These are phyloP conservation scores for Artemisia tridentata DNA, from an alignment of 129 eudicot genomes.

Conservation along the genomic window DNA sequence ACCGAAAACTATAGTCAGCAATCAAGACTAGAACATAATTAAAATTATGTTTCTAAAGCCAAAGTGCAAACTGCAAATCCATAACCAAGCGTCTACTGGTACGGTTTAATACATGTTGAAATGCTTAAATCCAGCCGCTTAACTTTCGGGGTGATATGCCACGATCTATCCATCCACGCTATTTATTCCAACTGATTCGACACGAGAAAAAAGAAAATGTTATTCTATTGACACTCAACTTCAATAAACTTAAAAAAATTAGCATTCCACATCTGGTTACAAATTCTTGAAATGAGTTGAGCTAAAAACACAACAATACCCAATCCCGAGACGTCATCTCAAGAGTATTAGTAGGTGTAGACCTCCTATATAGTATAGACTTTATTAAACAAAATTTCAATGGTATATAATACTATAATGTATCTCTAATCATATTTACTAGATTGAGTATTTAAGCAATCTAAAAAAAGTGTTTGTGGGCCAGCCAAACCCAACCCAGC, in stretches of 20 bases:
- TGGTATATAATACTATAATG: too few relatives aligned
- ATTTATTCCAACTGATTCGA: constrained; percentile 18
- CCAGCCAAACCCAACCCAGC: too few relatives aligned
- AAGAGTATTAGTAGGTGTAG: too few relatives aligned
- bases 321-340: too few relatives aligned
- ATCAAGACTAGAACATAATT: constrained; percentile 14
- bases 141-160: constrained; percentile 8
- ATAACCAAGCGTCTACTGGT: constrained; percentile 5
- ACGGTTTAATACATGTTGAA: constrained; percentile 7
- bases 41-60: constrained; percentile 16
- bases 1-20: constrained; percentile 5
- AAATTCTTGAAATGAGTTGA: too few relatives aligned
- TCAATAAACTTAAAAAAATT: not conserved
- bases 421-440: too few relatives aligned
- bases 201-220: not conserved
- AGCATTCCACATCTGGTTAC: not conserved
- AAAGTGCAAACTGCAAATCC: not conserved
- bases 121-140: constrained; percentile 11
- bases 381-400: too few relatives aligned
- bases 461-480: too few relatives aligned
- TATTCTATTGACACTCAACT: not conserved
- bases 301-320: too few relatives aligned
- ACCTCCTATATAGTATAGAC: too few relatives aligned
- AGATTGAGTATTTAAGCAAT: too few relatives aligned
- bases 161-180: not conserved